Base-by-base conservation (phyloP, 768 basidiomycete species). In the Paxillus rubicundulus region DNA sequence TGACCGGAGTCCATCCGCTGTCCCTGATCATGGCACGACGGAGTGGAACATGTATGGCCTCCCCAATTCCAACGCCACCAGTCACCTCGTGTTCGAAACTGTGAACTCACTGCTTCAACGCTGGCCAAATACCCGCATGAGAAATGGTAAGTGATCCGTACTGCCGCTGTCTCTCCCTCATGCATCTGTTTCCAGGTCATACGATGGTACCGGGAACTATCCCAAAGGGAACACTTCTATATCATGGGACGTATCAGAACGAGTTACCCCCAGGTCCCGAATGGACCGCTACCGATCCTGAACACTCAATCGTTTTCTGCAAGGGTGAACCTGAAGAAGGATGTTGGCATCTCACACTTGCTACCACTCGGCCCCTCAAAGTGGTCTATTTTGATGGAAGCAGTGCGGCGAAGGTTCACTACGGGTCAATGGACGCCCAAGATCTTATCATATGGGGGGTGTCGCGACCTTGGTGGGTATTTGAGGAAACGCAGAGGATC, bases 91-190 rank as follows among this genome's bases (percentile, higher is more conserved):
- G 18, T 53, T 58, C 39, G 56, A 58, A 37, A 58, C 57, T 4
- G 55, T 52, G 9, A 40, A 52, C 9, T 58, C 73, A 2, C 37
- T 74, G 13, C 56, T 74, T 5, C 72, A 73, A 43, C 73, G 64
- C 46, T 77, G 75, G 75, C 70, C 72, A 3, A 74, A 76, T 46
- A 74, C 75, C 1, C 68, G 72, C 6, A 73, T 75, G 62, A 63
- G 74, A n/a, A 75, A 76, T 56, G 72, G 74, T 72, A 40, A 47
- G 63, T 21, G 14, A 39, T 39, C 18, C 4, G 13, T 17, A 9
- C 9, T n/a, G n/a, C 16, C 46, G 54, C 18, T 49, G 58, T 32
- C 30, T 24, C 24, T 4, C 30, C 7, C 30, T 32, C 9, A 9
- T 55, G 16, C 34, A 18, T n/a, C 1, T 30, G 18, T 16, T 12